Conservation (phyloP, 1,284 basidiomycete genomes). For the Trichosporon asahii region DNA sequence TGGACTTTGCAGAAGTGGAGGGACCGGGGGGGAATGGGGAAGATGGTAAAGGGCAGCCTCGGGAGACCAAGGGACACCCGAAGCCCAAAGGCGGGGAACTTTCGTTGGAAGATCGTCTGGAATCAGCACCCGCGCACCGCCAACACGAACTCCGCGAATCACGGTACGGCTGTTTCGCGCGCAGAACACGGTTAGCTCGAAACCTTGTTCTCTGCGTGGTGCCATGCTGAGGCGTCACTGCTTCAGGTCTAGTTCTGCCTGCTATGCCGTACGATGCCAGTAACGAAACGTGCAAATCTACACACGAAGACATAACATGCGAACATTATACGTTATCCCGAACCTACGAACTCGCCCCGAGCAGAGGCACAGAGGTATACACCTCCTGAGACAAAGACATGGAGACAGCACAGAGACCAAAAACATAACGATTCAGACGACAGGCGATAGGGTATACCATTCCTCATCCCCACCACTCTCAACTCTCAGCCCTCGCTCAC, state of each 20-base stretch:
- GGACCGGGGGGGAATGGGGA: too few relatives aligned
- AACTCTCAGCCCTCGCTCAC: not conserved
- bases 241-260: too few relatives aligned
- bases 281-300: not conserved
- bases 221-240: not conserved
- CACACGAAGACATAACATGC: not conserved
- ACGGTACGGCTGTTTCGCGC: not conserved
- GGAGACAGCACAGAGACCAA: not conserved
- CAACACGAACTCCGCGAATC: not conserved
- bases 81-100: not conserved
- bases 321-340: not conserved
- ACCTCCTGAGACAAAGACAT: not conserved
- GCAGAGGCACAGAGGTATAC: not conserved
- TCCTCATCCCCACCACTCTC: not conserved
- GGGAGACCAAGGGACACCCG: not conserved
- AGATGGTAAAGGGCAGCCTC: too few relatives aligned
- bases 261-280: not conserved
- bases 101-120: not conserved
- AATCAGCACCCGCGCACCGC: not conserved
- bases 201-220: not conserved
- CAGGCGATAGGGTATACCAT: not conserved
- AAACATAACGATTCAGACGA: not conserved
- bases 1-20: not conserved
- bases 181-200: not conserved
- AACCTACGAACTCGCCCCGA: not conserved